phyloP scores from a whole-genome alignment of 768 basidiomycete species.

The Kondoa malvinella region DNA sequence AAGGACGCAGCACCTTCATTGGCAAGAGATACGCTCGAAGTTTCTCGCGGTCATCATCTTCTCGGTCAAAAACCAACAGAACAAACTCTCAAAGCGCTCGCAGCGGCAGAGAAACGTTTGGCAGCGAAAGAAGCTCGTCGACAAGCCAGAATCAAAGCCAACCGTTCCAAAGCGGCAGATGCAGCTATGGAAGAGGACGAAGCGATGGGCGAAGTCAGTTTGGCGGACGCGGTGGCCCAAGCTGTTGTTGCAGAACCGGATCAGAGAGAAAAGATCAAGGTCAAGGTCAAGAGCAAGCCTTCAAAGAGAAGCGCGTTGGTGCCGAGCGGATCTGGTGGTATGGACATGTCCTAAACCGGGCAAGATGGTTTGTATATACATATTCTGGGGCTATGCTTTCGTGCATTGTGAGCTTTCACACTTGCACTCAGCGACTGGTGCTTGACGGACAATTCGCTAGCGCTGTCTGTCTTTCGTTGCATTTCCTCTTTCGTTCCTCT shows the following conservation, averaged over 20 bases:
- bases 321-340: not conserved
- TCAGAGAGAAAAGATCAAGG: constrained; percentile 18
- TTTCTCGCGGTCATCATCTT: constrained; percentile 24
- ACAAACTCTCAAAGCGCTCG: constrained; percentile 22
- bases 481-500: too few species aligned
- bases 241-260: not conserved
- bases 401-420: too few species aligned
- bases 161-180: constrained; percentile 13
- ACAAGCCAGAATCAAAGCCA: constrained; percentile 13
- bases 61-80: constrained; percentile 22
- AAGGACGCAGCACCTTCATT: constrained; percentile 21
- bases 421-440: too few species aligned
- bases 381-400: too few species aligned
- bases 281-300: constrained; percentile 24
- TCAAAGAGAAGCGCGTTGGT: constrained; percentile 5
- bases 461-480: too few species aligned
- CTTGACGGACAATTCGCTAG: too few species aligned
- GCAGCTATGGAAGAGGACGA: constrained; percentile 20
- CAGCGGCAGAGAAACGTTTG: constrained; percentile 21
- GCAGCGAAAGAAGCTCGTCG: constrained; percentile 25
- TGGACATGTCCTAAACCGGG: not conserved
- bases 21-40: constrained; percentile 25
- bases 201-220: constrained; percentile 21
- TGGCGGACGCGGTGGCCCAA: constrained; percentile 17
- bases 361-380: too few species aligned